phyloP scores from a whole-genome alignment of 371 early-diverging fungal genomes.

The Sporodiniella umbellata region DNA sequence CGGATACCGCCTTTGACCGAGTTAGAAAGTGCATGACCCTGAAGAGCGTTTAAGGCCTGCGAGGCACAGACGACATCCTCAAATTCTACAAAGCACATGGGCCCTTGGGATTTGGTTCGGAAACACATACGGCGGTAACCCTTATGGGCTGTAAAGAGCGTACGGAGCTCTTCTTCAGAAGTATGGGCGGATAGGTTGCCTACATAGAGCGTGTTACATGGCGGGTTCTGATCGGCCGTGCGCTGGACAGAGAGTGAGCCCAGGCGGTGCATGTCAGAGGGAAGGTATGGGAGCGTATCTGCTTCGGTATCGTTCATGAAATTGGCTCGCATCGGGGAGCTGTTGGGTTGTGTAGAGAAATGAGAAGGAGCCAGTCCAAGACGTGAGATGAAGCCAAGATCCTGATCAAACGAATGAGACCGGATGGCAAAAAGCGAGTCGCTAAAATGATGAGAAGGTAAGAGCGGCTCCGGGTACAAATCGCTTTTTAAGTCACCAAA shows the following conservation, averaged over 20 bases:
- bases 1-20: conserved; percentile 93
- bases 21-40: conserved; percentile 78
- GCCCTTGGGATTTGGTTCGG: conserved; percentile 80
- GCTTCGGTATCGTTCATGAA: conserved; percentile 6
- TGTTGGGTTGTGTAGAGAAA: not conserved
- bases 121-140: conserved; percentile 91
- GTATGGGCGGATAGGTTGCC: conserved; percentile 88
- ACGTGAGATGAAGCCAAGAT: not conserved
- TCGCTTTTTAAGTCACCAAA: conserved; percentile 55
- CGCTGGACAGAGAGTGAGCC: not conserved
- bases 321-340: conserved; percentile 1
- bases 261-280: too few species aligned
- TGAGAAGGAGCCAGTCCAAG: not conserved
- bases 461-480: conserved; percentile 39
- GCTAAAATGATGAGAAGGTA: conserved; percentile 14
- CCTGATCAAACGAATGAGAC: conserved; percentile 24
- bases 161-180: conserved; percentile 84
- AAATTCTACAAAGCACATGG: conserved; percentile 96
- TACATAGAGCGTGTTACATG: conserved; percentile 96
- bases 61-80: conserved; percentile 87
- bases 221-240: conserved; percentile 80
- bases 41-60: conserved; percentile 78
- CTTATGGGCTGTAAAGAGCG: conserved; percentile 69
- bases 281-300: not conserved
- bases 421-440: conserved; percentile 30